A percentile compares a stretch with the other conserved stretches of the same genome.
These are phyloP conservation scores for Corinectria fuckeliana DNA, from an alignment of 2,329 filamentous ascomycete species.

Conservation along the genomic window DNA sequence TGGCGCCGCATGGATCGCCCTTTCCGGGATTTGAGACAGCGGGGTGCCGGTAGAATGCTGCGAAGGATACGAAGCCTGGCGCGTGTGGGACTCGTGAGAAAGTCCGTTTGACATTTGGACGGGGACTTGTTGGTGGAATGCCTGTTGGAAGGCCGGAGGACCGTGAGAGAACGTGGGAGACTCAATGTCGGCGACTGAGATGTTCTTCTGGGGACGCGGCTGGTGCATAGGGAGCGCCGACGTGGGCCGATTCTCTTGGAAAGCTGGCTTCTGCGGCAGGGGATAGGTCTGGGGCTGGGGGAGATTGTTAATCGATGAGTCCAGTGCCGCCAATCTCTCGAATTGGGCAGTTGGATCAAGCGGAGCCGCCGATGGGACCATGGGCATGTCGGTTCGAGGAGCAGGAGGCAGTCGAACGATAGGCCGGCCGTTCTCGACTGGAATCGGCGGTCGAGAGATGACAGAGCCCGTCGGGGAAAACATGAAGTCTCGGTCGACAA, in stretches of 20 bases:
- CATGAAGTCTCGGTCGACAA: constrained; percentile 70
- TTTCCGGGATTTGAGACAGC: constrained; percentile 89
- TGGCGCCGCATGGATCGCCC: constrained; percentile 86
- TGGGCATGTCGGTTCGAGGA: constrained; percentile 41
- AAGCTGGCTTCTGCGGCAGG: constrained; percentile 63
- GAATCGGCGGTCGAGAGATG: constrained; percentile 70
- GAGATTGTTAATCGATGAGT: constrained; percentile 57
- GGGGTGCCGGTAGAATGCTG: constrained; percentile 79
- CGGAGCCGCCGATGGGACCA: constrained; percentile 6
- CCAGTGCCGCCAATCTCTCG: constrained; percentile 25
- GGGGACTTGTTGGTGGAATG: constrained; percentile 95
- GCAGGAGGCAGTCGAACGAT: constrained; percentile 83
- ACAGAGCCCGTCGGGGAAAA: constrained; percentile 83
- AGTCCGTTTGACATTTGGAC: constrained; percentile 68
- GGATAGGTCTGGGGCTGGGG: constrained; percentile 65
- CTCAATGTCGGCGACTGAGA: constrained; percentile 93
- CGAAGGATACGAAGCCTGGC: constrained; percentile 72
- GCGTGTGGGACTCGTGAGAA: constrained; percentile 66
- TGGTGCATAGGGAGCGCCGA: constrained; percentile 81
- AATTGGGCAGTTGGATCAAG: constrained; percentile 23
- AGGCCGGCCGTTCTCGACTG: constrained; percentile 69
- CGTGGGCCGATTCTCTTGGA: constrained; percentile 60
- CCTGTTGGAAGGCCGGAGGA: constrained; percentile 82
- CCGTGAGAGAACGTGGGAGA: constrained; percentile 68
- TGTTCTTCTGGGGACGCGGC: constrained; percentile 90